phyloP scores from a whole-genome alignment of 2,329 filamentous ascomycete genomes.

The Sporothrix mexicana region DNA sequence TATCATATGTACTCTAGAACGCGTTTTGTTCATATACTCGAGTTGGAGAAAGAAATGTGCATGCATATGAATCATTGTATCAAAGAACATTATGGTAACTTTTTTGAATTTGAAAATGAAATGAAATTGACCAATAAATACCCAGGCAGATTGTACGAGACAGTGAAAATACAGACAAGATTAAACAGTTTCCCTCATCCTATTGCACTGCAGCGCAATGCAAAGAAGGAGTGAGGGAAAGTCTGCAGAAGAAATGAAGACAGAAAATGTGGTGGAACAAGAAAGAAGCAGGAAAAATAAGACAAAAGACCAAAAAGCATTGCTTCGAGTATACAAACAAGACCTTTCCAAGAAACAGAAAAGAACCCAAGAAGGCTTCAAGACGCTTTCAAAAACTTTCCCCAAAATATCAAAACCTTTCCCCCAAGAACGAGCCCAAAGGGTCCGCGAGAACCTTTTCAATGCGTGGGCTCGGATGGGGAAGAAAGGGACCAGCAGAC shows the following conservation, averaged over 20 bases:
- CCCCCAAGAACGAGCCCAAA: constrained; percentile 9
- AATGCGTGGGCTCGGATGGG: not conserved
- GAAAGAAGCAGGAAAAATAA: not conserved
- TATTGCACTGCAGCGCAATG: too few relatives aligned
- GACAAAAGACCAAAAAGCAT: constrained; percentile 11
- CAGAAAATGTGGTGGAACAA: not conserved
- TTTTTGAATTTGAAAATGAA: constrained; percentile 2
- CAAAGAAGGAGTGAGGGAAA: not conserved
- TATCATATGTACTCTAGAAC: not conserved
- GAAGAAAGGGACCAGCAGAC: too few relatives aligned
- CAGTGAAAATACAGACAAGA: constrained; percentile 22
- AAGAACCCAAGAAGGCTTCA: not conserved
- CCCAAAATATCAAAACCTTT: not conserved
- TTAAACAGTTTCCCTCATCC: not conserved
- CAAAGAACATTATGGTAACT: not conserved
- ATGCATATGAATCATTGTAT: not conserved
- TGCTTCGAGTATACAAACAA: not conserved
- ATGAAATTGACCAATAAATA: not conserved
- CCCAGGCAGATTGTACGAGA: not conserved
- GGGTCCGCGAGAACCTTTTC: constrained; percentile 11
- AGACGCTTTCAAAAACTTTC: not conserved
- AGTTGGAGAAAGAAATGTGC: not conserved
- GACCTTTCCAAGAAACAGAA: not conserved
- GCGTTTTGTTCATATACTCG: not conserved
- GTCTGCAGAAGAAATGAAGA: constrained; percentile 16